Base-by-base conservation (phyloP, 768 basidiomycete genomes). In the Polyporus arcularius region DNA sequence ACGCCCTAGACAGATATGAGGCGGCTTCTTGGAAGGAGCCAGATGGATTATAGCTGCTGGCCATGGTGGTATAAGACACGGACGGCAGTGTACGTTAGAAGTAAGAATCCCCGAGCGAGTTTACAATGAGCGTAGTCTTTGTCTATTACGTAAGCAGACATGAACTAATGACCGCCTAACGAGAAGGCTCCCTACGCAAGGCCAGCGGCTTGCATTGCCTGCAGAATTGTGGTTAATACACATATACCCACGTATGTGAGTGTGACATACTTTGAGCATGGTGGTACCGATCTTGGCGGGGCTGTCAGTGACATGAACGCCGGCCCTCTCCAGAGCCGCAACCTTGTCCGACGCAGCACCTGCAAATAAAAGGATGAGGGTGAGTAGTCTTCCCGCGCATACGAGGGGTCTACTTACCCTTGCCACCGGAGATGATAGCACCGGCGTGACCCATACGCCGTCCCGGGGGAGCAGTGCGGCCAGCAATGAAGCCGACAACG, bases 381-480 rank as follows among this genome's bases (percentile, higher is more conserved):
- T 35, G 35, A 35, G 35, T 11, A 35, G 6, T 35, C 35, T 10
- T 9, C 26, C 1, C 28, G 10, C 21, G 21, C 21, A 9, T 12
- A 30, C 47, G 4, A 16, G 42, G n/a, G 16, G 51, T 42, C 40
- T 52, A 57, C 79, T 68, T 55, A 85, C 96, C 97, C 81, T 98
- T 99, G 46, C 97, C 97, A 63, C 97, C 97, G 54, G 92, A 88
- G 63, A 98, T 98, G 74, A 98, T 98, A 63, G 97, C 97, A 66
- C 97, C 97, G 59, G 96, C 95, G 71, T 98, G 95, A 49, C 96
- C 94, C 96, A 98, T 99, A 67, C 97, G 89, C 70, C 97, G 83
- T 42, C 97, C 97, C 41, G 97, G 97, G 55, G 97, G 97, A 45
- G 97, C 97, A 58, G 97, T 98, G 60, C 92, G 89, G 52, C 97